Evolutionary conservation across 2,329 filamentous ascomycete genomes (phyloP).

Genomic region (Aspergillus sp.): DNA sequence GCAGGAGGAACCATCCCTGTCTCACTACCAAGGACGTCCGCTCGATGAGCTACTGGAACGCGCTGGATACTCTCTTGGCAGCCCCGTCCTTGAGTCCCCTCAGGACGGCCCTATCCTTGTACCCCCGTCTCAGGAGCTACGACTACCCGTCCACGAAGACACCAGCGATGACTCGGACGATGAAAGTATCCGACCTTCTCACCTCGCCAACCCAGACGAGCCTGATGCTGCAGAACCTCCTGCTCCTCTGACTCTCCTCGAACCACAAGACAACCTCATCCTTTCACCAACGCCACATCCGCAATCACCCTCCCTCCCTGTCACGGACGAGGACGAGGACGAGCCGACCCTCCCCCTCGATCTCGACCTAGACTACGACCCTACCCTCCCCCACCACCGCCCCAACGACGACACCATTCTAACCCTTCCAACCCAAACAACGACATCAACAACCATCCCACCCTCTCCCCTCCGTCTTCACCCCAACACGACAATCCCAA

Average conservation of each 20-base stretch:
- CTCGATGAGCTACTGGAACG: constrained; percentile 49
- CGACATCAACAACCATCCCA: constrained; percentile 26
- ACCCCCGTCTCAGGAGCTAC: constrained; percentile 28
- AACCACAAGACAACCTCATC: constrained; percentile 15
- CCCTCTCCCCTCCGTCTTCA: constrained; percentile 45
- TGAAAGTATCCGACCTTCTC: constrained; percentile 27
- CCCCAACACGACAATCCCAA: constrained; percentile 37
- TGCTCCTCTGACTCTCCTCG: constrained; percentile 4
- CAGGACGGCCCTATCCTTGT: constrained; percentile 29
- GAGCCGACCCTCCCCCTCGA: constrained; percentile 14
- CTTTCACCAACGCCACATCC: constrained; percentile 14
- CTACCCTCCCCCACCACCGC: constrained; percentile 53
- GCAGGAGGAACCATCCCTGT: constrained; percentile 32
- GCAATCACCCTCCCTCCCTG: constrained; percentile 10
- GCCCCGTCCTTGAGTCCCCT: constrained; percentile 27
- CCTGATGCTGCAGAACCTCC: constrained; percentile 18
- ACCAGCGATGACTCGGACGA: constrained; percentile 15
- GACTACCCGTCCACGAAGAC: constrained; percentile 29
- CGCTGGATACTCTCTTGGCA: constrained; percentile 45
- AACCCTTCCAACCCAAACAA: constrained; percentile 26
- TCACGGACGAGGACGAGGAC: constrained; percentile 7
- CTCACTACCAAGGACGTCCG: constrained; percentile 40
- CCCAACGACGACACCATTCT: constrained; percentile 38
- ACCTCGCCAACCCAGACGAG: constrained; percentile 29
- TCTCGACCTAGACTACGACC: constrained; percentile 36